Evolutionary conservation across 108 stramenopile species (phyloP).

Genomic region (Nitzschia palea): DNA sequence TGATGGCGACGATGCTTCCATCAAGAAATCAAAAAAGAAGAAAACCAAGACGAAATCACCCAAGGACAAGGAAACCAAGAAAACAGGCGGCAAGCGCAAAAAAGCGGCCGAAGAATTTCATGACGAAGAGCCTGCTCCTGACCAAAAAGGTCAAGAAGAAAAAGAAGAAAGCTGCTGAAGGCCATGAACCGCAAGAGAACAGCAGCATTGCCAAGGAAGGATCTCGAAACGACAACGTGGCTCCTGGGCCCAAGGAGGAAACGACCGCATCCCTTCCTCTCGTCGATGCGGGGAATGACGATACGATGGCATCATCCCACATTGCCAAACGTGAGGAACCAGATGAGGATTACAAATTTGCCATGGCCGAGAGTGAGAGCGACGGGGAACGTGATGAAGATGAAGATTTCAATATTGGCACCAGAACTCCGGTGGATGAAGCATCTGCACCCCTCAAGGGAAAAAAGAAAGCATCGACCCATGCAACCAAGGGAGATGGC

Average conservation of each 20-base stretch:
- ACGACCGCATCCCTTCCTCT: no score
- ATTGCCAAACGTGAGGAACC: constrained; percentile 1
- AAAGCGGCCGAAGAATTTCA: constrained; percentile 19
- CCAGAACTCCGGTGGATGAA: background rate
- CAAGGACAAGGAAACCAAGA: background rate
- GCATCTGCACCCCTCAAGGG: background rate
- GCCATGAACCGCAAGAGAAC: background rate
- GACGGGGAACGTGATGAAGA: constrained; percentile 28
- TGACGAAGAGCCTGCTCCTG: background rate
- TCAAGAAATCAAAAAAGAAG: constrained; percentile 4
- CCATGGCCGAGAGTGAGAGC: constrained; percentile 15
- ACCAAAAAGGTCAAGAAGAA: constrained; percentile 2
- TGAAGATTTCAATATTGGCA: constrained; percentile 13
- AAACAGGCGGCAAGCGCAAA: constrained; percentile 5
- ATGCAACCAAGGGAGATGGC: no score
- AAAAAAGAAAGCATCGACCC: background rate
- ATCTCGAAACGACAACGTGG: no score
- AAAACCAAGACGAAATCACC: constrained; percentile 2
- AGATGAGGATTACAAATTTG: constrained; percentile 16
- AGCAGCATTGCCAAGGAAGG: no score
- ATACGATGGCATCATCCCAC: background rate
- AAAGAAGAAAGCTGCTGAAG: background rate
- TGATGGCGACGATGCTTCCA: background rate
- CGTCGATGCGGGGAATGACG: no score
- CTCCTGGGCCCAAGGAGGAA: no score